Conservation (phyloP, 306 rosid species). For the Prunus mongolica region DNA sequence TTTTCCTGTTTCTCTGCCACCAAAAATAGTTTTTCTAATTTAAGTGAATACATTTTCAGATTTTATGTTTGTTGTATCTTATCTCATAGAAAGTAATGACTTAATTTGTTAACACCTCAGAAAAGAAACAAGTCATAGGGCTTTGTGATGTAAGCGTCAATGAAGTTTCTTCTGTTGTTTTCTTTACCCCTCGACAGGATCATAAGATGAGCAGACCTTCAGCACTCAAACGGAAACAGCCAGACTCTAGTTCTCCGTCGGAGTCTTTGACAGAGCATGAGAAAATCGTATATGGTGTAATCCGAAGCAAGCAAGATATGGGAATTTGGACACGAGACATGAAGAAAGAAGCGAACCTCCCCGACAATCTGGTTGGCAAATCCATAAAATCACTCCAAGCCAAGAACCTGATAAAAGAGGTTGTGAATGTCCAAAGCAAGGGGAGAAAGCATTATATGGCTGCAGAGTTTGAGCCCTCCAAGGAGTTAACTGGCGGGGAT, state of each 20-base stretch:
- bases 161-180: neutral
- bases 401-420: conserved; percentile 62
- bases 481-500: conserved; percentile 65
- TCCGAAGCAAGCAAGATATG: conserved; percentile 48
- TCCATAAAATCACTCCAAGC: conserved; percentile 45
- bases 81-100: too few species aligned
- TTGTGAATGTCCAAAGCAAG: conserved; percentile 53
- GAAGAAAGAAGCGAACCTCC: conserved; percentile 46
- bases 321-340: conserved; percentile 63
- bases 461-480: conserved; percentile 61
- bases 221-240: conserved; percentile 45
- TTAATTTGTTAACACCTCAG: too few species aligned
- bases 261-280: conserved; percentile 47
- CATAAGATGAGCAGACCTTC: conserved; percentile 37
- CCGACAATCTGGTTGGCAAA: conserved; percentile 36
- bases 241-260: conserved; percentile 25
- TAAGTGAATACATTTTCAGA: too few species aligned
- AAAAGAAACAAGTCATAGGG: too few species aligned
- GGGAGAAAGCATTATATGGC: conserved; percentile 72
- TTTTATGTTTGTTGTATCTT: too few species aligned
- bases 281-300: conserved; percentile 37
- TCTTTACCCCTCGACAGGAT: conserved; percentile 23
- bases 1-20: too few species aligned
- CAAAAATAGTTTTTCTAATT: too few species aligned
- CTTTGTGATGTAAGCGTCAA: neutral